Evolutionary conservation across 768 basidiomycete genomes (phyloP), one percentile per base, ranked within the genome.

Genomic region (Boletales sp.): DNA sequence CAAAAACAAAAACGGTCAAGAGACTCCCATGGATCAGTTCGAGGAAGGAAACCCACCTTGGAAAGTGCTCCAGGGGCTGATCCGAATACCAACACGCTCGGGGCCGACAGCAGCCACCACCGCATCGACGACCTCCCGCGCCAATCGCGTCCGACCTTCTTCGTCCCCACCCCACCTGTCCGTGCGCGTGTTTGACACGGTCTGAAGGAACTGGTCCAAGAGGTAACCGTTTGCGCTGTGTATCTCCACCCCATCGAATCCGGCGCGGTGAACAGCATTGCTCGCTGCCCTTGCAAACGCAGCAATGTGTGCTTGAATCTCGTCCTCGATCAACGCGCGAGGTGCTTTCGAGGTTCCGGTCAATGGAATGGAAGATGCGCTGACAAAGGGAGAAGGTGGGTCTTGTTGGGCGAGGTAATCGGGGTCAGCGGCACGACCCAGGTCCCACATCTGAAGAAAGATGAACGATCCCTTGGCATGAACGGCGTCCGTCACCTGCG

Each of bases 111-210:
- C 74, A 1, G 67, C 55, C 11, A 61, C 53, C 35, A 79, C 65
- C 7, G 74, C 74, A 17, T 72, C 60, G n/a, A 75, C 56, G 33
- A 79, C 66, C 56, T 77, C 72, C n/a, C 76, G 65, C 2, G 63
- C 51, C 59, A 83, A 81, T 13, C 76, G 66, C 1, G 68, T 59
- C 9, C 81, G 61, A 48, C 78, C 78, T 55, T 79, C 76, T 39
- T 77, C 57, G 32, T 74, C 78, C 1, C 87, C 86, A 0, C 87
- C 87, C 62, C 84, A 90, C 46, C 73, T 69, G 62, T 88, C 85
- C 14, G 75, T 79, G 15, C 83, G 74, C 13, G 71, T 56, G 63
- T 69, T 54, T 33, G 44, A 50, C n/a, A 32, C 10, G 6, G 40
- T 42, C 21, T 51, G 53, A 8, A 50, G 50, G 70, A 87, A 86